A percentile compares a stretch with the other conserved stretches of the same genome.
phyloP scores from a whole-genome alignment of 352 stramenopile species.

The Pythium phragmiticola region DNA sequence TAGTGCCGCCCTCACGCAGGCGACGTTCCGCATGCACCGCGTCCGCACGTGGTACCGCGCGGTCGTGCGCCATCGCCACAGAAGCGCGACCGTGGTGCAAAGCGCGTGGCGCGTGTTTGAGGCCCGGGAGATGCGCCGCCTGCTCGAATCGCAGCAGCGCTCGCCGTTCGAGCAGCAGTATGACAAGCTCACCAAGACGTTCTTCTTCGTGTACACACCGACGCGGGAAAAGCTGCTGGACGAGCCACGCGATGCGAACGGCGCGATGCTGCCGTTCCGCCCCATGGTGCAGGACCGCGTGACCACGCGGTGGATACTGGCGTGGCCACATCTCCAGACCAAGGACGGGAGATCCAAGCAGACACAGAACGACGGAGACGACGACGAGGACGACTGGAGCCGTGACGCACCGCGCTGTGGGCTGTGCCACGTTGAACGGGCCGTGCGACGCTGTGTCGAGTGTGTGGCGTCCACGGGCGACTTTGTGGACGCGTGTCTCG shows the following conservation, averaged over 20 bases:
- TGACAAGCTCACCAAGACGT: constrained; percentile 47
- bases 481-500: constrained; percentile 73
- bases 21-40: constrained; percentile 58
- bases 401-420: constrained; percentile 35
- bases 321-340: constrained; percentile 57
- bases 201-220: constrained; percentile 69
- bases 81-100: constrained; percentile 46
- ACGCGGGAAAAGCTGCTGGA: constrained; percentile 63
- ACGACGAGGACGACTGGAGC: constrained; percentile 11
- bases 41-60: constrained; percentile 51
- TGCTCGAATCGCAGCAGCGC: constrained; percentile 59
- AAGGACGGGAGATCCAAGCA: neutral
- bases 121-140: constrained; percentile 35
- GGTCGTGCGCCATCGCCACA: constrained; percentile 36
- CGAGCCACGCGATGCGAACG: constrained; percentile 54
- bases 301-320: constrained; percentile 67
- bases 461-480: constrained; percentile 59
- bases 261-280: constrained; percentile 51
- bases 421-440: constrained; percentile 55
- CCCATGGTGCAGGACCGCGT: constrained; percentile 72
- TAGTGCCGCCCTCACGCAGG: constrained; percentile 45
- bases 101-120: constrained; percentile 47
- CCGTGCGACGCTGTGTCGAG: constrained; percentile 64
- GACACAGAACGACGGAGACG: neutral
- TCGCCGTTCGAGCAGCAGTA: constrained; percentile 70